These are phyloP conservation scores for Apiospora saccharicola DNA, from an alignment of 2,329 filamentous ascomycete species.

Conservation along the genomic window DNA sequence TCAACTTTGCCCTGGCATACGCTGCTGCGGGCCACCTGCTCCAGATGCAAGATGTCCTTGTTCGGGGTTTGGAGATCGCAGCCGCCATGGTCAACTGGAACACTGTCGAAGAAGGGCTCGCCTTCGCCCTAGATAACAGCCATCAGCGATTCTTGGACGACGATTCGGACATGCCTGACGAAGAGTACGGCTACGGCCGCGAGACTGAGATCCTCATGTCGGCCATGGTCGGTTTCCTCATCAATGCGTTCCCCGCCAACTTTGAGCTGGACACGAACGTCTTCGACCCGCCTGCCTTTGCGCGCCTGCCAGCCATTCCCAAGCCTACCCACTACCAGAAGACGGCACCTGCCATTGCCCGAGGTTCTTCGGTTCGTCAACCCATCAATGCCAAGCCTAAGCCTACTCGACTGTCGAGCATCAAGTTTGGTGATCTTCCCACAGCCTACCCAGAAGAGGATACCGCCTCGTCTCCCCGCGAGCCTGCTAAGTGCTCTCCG, in stretches of 20 bases:
- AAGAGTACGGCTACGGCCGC: conserved; percentile 60
- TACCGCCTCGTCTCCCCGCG: conserved; percentile 32
- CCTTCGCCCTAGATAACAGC: conserved; percentile 60
- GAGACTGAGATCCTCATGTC: conserved; percentile 63
- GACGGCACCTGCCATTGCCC: conserved; percentile 46
- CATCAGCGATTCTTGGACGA: conserved; percentile 40
- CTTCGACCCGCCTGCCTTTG: conserved; percentile 45
- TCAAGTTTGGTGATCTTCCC: conserved; percentile 75
- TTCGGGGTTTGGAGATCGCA: conserved; percentile 67
- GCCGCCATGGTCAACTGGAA: conserved; percentile 66
- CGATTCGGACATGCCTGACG: conserved; percentile 31
- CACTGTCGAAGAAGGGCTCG: conserved; percentile 66
- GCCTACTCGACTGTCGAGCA: conserved; percentile 65
- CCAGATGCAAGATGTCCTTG: conserved; percentile 60
- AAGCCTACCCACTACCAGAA: conserved; percentile 41
- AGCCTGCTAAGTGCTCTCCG: conserved; percentile 49
- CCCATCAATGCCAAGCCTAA: conserved; percentile 35
- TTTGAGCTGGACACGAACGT: conserved; percentile 64
- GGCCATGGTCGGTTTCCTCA: conserved; percentile 64
- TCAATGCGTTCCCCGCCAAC: conserved; percentile 64
- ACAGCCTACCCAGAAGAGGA: conserved; percentile 44
- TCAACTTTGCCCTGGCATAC: conserved; percentile 68
- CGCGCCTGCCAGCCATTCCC: conserved; percentile 54
- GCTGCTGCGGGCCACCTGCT: conserved; percentile 68
- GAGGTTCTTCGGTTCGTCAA: conserved; percentile 45